These are phyloP conservation scores for Carex scoparia DNA, from an alignment of 176 grass and related monocot genomes.

Conservation along the genomic window DNA sequence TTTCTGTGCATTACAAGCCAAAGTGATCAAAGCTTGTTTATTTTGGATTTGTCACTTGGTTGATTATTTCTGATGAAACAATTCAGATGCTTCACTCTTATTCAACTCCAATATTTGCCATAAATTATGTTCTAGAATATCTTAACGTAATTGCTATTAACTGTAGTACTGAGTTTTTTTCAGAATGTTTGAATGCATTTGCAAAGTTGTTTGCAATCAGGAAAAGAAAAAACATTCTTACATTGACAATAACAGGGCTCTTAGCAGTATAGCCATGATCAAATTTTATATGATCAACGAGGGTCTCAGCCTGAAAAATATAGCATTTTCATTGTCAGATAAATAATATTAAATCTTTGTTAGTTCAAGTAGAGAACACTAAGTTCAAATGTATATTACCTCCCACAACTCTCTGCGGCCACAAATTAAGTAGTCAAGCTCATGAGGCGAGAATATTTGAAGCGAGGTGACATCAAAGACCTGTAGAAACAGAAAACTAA, in stretches of 20 bases:
- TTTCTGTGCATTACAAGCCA: not conserved
- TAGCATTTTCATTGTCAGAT: not conserved
- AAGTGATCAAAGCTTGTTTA: not conserved
- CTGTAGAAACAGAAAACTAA: conserved; percentile 24
- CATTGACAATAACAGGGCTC: conserved; percentile 71
- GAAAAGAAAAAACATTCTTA: conserved; percentile 29
- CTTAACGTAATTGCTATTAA: not conserved
- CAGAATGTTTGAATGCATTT: not conserved
- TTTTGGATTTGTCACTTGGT: not conserved
- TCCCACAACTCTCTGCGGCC: conserved; percentile 81
- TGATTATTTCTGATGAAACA: not conserved
- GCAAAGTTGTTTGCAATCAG: not conserved
- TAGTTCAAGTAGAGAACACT: conserved; percentile 15
- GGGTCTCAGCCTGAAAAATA: conserved; percentile 48
- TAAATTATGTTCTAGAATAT: not conserved
- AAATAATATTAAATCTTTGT: conserved; percentile 7
- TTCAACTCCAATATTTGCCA: not conserved
- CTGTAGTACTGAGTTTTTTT: not conserved
- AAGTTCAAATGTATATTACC: conserved; percentile 34
- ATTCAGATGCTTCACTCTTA: not conserved
- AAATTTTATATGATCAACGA: conserved; percentile 90
- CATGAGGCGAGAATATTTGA: conserved; percentile 76
- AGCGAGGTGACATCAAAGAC: conserved; percentile 77
- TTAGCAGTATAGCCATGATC: conserved; percentile 95
- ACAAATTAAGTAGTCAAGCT: conserved; percentile 79